These are phyloP conservation scores for Taphrina confusa DNA, from an alignment of 1,139 yeast genomes.

Conservation along the genomic window DNA sequence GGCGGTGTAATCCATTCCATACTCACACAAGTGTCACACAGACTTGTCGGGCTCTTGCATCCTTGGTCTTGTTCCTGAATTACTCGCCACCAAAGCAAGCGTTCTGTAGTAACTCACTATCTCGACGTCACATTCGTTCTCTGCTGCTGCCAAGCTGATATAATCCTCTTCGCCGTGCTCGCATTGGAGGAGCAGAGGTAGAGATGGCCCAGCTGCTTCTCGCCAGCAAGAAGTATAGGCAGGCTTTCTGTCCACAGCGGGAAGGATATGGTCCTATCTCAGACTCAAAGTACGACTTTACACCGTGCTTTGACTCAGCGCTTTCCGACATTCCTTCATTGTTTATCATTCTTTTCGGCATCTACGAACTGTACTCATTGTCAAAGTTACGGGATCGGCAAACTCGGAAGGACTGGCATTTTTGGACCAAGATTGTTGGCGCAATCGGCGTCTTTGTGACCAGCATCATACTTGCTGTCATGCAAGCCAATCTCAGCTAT, in stretches of 20 bases:
- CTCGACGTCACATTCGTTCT: too few species aligned
- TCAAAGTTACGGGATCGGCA: conserved; percentile 41
- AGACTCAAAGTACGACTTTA: conserved; percentile 60
- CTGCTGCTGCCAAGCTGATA: too few species aligned
- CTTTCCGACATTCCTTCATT: conserved; percentile 57
- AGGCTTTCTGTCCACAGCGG: conserved; percentile 49
- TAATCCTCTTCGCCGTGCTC: too few species aligned
- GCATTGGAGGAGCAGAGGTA: too few species aligned
- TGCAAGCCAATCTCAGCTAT: conserved; percentile 41
- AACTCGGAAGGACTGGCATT: conserved; percentile 39
- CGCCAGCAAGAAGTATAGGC: conserved; percentile 16
- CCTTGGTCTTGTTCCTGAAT: too few species aligned
- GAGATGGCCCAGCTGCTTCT: conserved; percentile 24
- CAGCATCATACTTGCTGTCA: conserved; percentile 26
- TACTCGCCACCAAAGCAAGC: too few species aligned
- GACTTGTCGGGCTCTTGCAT: too few species aligned
- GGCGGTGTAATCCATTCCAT: too few species aligned
- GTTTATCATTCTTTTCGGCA: conserved; percentile 59
- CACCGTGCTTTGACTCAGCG: conserved; percentile 81
- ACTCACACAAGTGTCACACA: too few species aligned
- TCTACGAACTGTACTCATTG: conserved; percentile 49
- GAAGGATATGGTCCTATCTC: conserved; percentile 82
- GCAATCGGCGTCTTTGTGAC: conserved; percentile 20
- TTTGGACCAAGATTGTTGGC: conserved; percentile 39
- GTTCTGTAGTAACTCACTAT: too few species aligned